phyloP scores from a whole-genome alignment of 192 early-diverging fungal species.

The Backusella sp. region DNA sequence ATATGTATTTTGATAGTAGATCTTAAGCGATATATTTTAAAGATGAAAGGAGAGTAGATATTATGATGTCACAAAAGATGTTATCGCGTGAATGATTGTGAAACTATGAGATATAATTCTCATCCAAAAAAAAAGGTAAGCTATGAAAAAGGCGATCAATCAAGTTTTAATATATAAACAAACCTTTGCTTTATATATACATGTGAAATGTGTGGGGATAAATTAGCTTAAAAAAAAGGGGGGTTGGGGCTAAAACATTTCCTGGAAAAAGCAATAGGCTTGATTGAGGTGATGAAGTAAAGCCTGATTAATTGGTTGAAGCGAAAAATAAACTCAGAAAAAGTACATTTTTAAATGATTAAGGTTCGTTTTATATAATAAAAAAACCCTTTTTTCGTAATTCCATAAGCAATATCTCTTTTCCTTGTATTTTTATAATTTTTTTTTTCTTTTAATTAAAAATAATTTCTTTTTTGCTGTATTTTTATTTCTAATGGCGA shows the following conservation, averaged over 20 bases:
- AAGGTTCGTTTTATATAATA: neutral
- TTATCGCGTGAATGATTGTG: neutral
- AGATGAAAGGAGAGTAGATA: neutral
- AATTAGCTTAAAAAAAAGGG: neutral
- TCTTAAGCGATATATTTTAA: neutral
- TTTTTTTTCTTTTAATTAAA: neutral
- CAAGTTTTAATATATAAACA: neutral
- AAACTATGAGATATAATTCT: neutral
- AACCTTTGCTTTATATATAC: neutral
- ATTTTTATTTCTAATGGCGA: neutral
- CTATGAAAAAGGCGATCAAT: neutral
- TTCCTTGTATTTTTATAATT: neutral
- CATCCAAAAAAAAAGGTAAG: too few species aligned
- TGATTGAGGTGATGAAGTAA: neutral
- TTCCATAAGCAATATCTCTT: neutral
- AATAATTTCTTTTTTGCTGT: neutral
- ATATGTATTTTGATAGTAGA: neutral
- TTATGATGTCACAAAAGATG: neutral
- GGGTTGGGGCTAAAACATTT: neutral
- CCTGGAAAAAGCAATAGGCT: neutral
- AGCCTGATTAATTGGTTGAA: neutral
- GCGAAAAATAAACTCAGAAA: neutral
- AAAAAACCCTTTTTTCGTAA: neutral
- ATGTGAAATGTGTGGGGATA: neutral
- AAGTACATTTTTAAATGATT: neutral